Evolutionary conservation across 768 basidiomycete genomes (phyloP), one percentile per base, ranked within the genome.

Genomic region (Leccinellum rugosiceps): DNA sequence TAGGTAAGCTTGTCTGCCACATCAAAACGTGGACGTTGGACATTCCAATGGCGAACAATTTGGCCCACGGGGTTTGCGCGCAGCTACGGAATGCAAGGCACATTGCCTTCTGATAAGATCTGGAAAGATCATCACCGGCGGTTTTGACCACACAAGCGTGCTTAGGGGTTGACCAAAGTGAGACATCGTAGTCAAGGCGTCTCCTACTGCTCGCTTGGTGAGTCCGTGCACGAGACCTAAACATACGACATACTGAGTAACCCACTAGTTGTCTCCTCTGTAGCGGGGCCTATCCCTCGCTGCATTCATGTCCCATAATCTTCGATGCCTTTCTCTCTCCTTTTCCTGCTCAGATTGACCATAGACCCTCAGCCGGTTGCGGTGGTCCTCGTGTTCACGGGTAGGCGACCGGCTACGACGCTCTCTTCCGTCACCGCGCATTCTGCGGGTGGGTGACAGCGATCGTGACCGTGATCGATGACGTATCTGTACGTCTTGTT

Each of bases 271-370:
- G 43, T 58, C 44, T 53, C 62, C 44, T 53, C 62, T 68, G 50
- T 57, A 46, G 19, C 58, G 70, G 14, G 66, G 69, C 23, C 60
- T 65, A 34, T 80, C 74, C 59, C 83, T 76, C 50, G 73, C 65
- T 11, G 74, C 58, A 61, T 78, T 80, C 50, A 68, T 64, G 53
- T 82, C 79, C 85, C 85, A 85, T 45, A 80, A 68, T 62, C 76
- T 75, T 23, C 85, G 73, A 58, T 83, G 80, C 43, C 76, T 68
- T 57, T 75, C 77, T 45, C 81, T 63, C 53, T 67, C 71, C 45
- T 28, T 67, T 51, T 63, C 65, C 45, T 67, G 63, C 58, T 69
- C 72, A 13, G 46, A 52, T 55, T 64, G 65, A 50, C 68, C 63
- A 30, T 76, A 73, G 43, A 64, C 68, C 49, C 64, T 65, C 52